Evolutionary conservation across 495 filamentous ascomycete species (phyloP), one percentile per base, ranked within the genome.

Genomic region (Cetradonia linearis): DNA sequence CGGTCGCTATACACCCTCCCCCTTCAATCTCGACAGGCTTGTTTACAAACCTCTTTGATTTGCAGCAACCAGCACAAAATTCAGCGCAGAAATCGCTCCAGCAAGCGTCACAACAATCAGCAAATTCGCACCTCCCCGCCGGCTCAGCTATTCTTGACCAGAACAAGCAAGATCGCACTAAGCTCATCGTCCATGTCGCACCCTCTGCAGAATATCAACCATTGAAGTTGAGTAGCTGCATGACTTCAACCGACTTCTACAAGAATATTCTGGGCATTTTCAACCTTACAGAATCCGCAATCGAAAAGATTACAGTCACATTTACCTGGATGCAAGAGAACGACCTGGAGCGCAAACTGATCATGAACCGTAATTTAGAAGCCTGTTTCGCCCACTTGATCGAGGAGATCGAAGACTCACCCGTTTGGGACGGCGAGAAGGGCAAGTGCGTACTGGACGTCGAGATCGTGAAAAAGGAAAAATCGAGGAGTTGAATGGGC

Each of bases 301-400:
- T 62, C 5, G 53, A 4, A 18, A 57, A 57, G 4, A 49, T 62
- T 11, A 42, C 30, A 23, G 31, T 48, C 7, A 27, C 31, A 0
- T 62, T 62, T 27, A 50, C 25, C 5, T 62, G 60, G 60, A 56
- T 49, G 42, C 20, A 38, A 7, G 30, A 10, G 9, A 9, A 62
- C 1, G 52, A 60, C 9, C 27, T 6, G 11, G 55, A 34, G 58
- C 48, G 44, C 2, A 36, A 11, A 36, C 57, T 62, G 60, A 18
- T 34, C 13, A 48, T 62, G 44, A 62, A 58, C 11, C 20, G 25
- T 4, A 37, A 44, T 13, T 25, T 30, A 38, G 28, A 56, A 31
- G 54, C 18, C n/a, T 50, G 40, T 49, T 62, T 62, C 7, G 31
- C 13, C 16, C 28, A 62, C 30, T 37, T 62, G 28, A 1, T 62